Percentiles rank a stretch among this genome's conserved stretches.
phyloP scores from a whole-genome alignment of 768 basidiomycete species.

The Arthromyces matolae region DNA sequence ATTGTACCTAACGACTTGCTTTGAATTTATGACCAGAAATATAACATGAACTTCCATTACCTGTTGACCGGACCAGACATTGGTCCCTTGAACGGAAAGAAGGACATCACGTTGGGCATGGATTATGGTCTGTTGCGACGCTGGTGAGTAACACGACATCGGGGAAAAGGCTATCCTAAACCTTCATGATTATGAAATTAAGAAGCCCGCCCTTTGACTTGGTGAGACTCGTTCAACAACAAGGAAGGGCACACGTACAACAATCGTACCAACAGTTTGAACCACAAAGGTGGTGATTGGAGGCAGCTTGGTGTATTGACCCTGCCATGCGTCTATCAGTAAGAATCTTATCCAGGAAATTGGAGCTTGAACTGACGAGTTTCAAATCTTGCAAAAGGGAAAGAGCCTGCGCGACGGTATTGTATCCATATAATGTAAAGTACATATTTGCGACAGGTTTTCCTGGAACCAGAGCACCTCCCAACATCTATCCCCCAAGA shows the following conservation, averaged over 20 bases:
- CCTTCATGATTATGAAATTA: slow-evolving; percentile 50
- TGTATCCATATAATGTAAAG: slow-evolving; percentile 32
- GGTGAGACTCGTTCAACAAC: background rate
- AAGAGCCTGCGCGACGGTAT: slow-evolving; percentile 27
- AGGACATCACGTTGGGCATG: slow-evolving; percentile 37
- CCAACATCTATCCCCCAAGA: slow-evolving; percentile 35
- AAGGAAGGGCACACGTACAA: slow-evolving; percentile 28
- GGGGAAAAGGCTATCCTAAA: background rate
- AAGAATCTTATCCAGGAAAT: slow-evolving; percentile 5
- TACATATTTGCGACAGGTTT: slow-evolving; percentile 40
- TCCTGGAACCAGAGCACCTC: slow-evolving; percentile 41
- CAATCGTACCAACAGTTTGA: slow-evolving; percentile 49
- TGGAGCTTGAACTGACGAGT: slow-evolving; percentile 17
- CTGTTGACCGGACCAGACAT: slow-evolving; percentile 56
- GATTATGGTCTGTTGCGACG: slow-evolving; percentile 19
- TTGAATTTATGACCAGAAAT: background rate
- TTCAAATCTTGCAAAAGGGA: slow-evolving; percentile 28
- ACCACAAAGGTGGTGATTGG: slow-evolving; percentile 55
- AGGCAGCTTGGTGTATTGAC: slow-evolving; percentile 50
- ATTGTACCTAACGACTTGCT: slow-evolving; percentile 29
- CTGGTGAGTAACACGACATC: too few relatives aligned
- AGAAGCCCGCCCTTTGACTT: slow-evolving; percentile 39
- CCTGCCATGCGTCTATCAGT: slow-evolving; percentile 19
- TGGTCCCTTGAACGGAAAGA: slow-evolving; percentile 42
- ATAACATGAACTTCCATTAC: slow-evolving; percentile 13